A percentile compares a stretch with the other conserved stretches of the same genome.
Evolutionary conservation across 768 basidiomycete species (phyloP).

Genomic region (Suillus subluteus): DNA sequence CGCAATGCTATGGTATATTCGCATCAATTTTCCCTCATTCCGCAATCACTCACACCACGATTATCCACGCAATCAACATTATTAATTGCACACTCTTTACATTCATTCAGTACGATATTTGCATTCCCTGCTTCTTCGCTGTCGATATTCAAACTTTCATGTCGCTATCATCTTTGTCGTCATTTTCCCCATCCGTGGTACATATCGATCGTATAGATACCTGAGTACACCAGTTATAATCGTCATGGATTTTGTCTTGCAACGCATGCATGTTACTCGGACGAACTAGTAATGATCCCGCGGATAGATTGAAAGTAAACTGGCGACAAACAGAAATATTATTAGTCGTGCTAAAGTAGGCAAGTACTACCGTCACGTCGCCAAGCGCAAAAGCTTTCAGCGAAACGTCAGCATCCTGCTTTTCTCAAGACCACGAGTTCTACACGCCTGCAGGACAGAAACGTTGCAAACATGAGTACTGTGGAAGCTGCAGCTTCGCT

Average conservation of each 20-base stretch:
- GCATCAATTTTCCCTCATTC: slow-evolving; percentile 34
- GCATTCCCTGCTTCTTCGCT: slow-evolving; percentile 31
- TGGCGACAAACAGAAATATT: slow-evolving; percentile 30
- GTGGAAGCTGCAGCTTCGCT: slow-evolving; percentile 83
- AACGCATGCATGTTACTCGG: background rate
- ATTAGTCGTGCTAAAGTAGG: slow-evolving; percentile 13
- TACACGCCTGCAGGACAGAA: slow-evolving; percentile 21
- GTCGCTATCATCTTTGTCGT: slow-evolving; percentile 24
- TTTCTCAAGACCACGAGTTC: slow-evolving; percentile 16
- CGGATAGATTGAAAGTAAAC: slow-evolving; percentile 22
- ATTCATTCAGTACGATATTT: slow-evolving; percentile 30
- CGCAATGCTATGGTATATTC: slow-evolving; percentile 42
- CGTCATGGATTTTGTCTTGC: slow-evolving; percentile 13
- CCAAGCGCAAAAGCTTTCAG: slow-evolving; percentile 9
- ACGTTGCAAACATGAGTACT: slow-evolving; percentile 55
- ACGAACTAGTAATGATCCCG: background rate
- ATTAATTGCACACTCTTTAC: slow-evolving; percentile 37
- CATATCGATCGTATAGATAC: slow-evolving; percentile 20
- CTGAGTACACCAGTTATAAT: slow-evolving; percentile 25
- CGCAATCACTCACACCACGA: slow-evolving; percentile 33
- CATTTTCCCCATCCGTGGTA: slow-evolving; percentile 16
- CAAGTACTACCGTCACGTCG: slow-evolving; percentile 1
- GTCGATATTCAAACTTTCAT: slow-evolving; percentile 34
- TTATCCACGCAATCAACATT: slow-evolving; percentile 39
- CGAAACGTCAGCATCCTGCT: slow-evolving; percentile 17